phyloP scores from a whole-genome alignment of 2,329 filamentous ascomycete genomes.

The Paraconiothyrium brasiliense region DNA sequence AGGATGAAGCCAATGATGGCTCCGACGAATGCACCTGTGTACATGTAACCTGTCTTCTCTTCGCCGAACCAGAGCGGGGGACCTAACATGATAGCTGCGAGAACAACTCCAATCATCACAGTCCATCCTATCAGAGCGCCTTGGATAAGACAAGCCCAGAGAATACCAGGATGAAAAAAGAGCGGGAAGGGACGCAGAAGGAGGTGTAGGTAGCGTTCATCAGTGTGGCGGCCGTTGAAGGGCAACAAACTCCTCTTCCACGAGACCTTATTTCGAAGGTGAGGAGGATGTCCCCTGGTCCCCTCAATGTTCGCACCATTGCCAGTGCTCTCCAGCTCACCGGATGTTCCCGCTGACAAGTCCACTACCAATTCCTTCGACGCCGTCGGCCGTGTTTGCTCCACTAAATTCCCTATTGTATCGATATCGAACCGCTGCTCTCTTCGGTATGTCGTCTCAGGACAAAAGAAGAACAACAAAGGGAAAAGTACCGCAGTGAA shows the following conservation, averaged over 20 bases:
- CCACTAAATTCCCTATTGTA: conserved; percentile 54
- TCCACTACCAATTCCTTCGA: conserved; percentile 12
- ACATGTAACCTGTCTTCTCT: conserved; percentile 79
- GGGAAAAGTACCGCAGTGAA: conserved; percentile 77
- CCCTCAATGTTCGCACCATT: conserved; percentile 12
- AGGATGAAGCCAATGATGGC: conserved; percentile 79
- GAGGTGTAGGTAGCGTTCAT: conserved; percentile 75
- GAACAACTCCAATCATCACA: conserved; percentile 84
- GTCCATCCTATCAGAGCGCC: conserved; percentile 95
- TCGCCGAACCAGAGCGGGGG: conserved; percentile 86
- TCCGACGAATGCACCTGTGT: conserved; percentile 85
- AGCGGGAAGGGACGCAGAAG: conserved; percentile 80
- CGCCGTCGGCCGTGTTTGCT: conserved; percentile 5
- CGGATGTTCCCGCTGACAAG: conserved; percentile 3
- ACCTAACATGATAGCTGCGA: conserved; percentile 83
- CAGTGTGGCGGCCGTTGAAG: conserved; percentile 84
- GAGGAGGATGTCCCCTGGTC: not conserved
- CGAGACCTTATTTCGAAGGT: conserved; percentile 60
- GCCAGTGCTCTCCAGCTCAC: conserved; percentile 15
- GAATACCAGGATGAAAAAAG: conserved; percentile 82
- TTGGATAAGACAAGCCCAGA: conserved; percentile 85
- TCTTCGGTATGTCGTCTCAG: conserved; percentile 82
- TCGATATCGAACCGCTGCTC: conserved; percentile 76
- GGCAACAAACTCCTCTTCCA: conserved; percentile 70
- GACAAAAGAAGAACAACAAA: conserved; percentile 78